These are phyloP conservation scores for Suillus subaureus DNA, from an alignment of 768 basidiomycete species.

Conservation along the genomic window DNA sequence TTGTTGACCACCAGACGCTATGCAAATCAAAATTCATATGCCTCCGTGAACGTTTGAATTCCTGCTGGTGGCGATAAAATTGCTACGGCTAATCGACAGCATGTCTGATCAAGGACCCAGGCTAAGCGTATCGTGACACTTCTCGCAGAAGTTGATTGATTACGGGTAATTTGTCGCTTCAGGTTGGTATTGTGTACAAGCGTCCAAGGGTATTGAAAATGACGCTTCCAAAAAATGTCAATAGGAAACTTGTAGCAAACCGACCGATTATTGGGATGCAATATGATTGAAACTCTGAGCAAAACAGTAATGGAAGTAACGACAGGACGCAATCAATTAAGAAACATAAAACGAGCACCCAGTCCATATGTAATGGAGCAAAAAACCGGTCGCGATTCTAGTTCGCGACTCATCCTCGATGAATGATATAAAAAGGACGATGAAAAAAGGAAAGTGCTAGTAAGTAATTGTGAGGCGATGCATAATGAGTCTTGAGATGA, in stretches of 20 bases:
- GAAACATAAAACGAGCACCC: constrained; percentile 26
- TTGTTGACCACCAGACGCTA: too few relatives aligned
- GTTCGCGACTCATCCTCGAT: constrained; percentile 22
- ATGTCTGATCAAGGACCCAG: neutral
- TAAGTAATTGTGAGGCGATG: constrained; percentile 25
- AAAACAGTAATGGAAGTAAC: constrained; percentile 36
- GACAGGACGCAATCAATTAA: constrained; percentile 31
- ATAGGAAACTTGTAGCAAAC: neutral
- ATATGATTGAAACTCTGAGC: constrained; percentile 16
- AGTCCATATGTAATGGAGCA: constrained; percentile 25
- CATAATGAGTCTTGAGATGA: constrained; percentile 29
- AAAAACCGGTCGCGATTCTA: constrained; percentile 23
- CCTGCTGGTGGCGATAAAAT: too few relatives aligned
- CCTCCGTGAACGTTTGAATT: too few relatives aligned
- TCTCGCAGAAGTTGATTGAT: neutral
- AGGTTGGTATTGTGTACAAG: neutral
- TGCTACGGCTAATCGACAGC: too few relatives aligned
- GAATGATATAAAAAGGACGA: constrained; percentile 13
- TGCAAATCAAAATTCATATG: too few relatives aligned
- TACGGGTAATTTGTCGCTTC: neutral
- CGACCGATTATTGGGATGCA: constrained; percentile 19
- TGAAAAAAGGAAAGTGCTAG: constrained; percentile 17
- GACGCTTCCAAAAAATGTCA: neutral
- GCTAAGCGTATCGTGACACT: neutral
- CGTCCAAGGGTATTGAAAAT: neutral